A percentile compares a stretch with the other conserved stretches of the same genome.
phyloP scores from a whole-genome alignment of 768 basidiomycete genomes.

The Calocybe gangraenosa region DNA sequence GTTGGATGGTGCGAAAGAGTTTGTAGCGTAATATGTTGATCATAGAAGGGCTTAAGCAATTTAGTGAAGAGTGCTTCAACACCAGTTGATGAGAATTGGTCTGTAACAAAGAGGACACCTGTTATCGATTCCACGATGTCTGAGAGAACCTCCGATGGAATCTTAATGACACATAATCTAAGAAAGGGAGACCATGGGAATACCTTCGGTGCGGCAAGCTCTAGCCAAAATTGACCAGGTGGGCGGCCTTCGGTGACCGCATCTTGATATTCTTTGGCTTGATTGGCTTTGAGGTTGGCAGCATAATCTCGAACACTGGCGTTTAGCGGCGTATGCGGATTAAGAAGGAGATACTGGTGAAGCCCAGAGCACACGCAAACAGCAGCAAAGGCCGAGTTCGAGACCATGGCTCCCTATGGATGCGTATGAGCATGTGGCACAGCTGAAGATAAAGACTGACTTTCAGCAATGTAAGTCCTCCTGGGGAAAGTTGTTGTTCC shows the following conservation, averaged over 20 bases:
- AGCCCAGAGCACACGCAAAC: constrained; percentile 69
- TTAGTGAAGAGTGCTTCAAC: constrained; percentile 62
- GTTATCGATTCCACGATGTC: constrained; percentile 79
- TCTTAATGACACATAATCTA: constrained; percentile 4
- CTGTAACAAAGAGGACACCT: constrained; percentile 77
- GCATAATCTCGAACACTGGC: constrained; percentile 52
- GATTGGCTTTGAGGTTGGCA: constrained; percentile 39
- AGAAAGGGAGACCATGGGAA: constrained; percentile 4
- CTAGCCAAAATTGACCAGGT: constrained; percentile 76
- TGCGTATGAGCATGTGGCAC: neutral
- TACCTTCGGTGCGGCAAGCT: constrained; percentile 76
- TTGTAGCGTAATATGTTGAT: constrained; percentile 67
- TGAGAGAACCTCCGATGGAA: constrained; percentile 53
- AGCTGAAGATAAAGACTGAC: constrained; percentile 26
- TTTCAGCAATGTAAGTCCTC: constrained; percentile 77
- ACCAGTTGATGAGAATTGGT: constrained; percentile 60
- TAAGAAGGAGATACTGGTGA: constrained; percentile 55
- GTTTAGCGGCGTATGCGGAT: constrained; percentile 49
- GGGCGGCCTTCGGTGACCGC: constrained; percentile 46
- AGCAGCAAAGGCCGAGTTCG: constrained; percentile 73
- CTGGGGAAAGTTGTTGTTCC: constrained; percentile 63
- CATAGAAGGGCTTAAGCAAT: constrained; percentile 73
- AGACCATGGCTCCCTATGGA: constrained; percentile 79
- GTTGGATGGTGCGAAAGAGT: constrained; percentile 77
- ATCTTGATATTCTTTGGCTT: constrained; percentile 40